Evolutionary conservation across 352 stramenopile species (phyloP), one percentile per base, ranked within the genome.

Genomic region (Paralagenidium karlingii): DNA sequence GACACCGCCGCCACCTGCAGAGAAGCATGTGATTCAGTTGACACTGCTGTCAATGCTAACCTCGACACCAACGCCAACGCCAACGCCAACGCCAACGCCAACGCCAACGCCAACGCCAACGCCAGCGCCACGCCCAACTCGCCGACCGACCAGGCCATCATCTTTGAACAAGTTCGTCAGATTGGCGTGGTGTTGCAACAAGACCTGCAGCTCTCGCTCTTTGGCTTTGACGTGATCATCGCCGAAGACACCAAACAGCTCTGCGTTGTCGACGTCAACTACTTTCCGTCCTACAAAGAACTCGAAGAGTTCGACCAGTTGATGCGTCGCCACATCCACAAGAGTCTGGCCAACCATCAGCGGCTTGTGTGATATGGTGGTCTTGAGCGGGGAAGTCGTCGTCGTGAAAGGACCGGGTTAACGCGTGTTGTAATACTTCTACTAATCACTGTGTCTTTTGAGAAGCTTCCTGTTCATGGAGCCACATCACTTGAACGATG

Each of bases 251-350:
- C 54, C 15, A 42, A 58, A 13, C 65, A 75, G 21, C 54, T 81
- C 19, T 73, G 68, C 34, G 77, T 91, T 25, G 83, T 91, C 43
- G 77, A 91, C 34, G 69, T 91, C 46, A 91, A 91, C 53, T 91
- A 91, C 51, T 91, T 91, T 40, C 77, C 77, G 34, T 91, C 77
- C 4, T 90, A 86, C 57, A 81, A 77, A 34, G 77, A 90, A 49
- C 51, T 90, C 24, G 60, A 79, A 12, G 62, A 80, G 39, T 78
- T 90, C 51, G 63, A 61, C 42, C 22, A 41, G 3, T 40, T 68
- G 10, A 55, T 90, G 39, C 71, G 73, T 11, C 57, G 52, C 18
- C 75, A 86, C 55, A 63, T 89, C 34, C 30, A 36, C 30, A n/a
- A n/a, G n/a, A n/a, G n/a, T n/a, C n/a, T n/a, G n/a, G n/a, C n/a